These are phyloP conservation scores for Pleochaeta shiraiana DNA, from an alignment of 2,329 filamentous ascomycete species.

Conservation along the genomic window DNA sequence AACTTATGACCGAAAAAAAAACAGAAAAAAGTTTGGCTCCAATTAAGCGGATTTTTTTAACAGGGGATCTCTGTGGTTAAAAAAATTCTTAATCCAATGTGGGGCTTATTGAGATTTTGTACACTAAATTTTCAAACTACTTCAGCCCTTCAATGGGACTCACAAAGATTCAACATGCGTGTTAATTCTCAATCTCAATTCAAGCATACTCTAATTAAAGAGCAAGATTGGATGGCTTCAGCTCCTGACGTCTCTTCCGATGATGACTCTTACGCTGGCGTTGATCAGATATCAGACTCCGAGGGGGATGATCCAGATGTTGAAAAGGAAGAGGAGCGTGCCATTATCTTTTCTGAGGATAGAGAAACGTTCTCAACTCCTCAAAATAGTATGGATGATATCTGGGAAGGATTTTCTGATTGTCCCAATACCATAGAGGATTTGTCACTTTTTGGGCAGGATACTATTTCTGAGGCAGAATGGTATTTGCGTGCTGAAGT, in stretches of 20 bases:
- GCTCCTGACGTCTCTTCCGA: constrained; percentile 32
- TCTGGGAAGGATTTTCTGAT: constrained; percentile 33
- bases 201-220: constrained; percentile 9
- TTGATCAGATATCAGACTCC: constrained; percentile 60
- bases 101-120: too few relatives aligned
- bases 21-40: too few relatives aligned
- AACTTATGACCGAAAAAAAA: too few relatives aligned
- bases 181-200: constrained; percentile 25
- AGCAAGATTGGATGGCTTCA: constrained; percentile 17
- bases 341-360: constrained; percentile 31
- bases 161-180: background rate
- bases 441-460: constrained; percentile 19
- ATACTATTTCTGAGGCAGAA: constrained; percentile 4
- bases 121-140: background rate
- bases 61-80: background rate
- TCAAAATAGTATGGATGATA: constrained; percentile 20
- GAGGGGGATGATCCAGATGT: constrained; percentile 66
- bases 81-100: background rate
- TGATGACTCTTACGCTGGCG: constrained; percentile 43
- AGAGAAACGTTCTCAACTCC: constrained; percentile 20
- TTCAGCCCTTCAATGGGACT: background rate
- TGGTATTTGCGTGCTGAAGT: constrained; percentile 2
- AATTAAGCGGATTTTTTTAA: background rate
- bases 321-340: constrained; percentile 54
- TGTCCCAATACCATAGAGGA: constrained; percentile 8